Base-by-base conservation (phyloP, 805 yeast genomes). In the Ogataea trehalophila region DNA sequence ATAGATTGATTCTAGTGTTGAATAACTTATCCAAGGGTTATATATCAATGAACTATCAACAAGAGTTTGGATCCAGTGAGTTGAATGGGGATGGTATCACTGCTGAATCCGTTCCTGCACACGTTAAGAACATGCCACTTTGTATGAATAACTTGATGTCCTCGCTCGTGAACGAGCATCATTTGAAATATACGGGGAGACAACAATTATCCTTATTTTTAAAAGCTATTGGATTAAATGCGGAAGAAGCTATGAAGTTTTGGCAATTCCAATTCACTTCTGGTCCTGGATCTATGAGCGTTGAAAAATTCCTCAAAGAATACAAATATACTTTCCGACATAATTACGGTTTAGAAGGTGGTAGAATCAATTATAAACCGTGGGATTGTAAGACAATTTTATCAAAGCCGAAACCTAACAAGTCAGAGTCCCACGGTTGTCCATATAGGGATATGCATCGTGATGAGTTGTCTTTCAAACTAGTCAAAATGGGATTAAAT, bases 291-390 rank as follows among this genome's bases (percentile, higher is more conserved):
- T 75, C 75, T 13, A 76, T 84, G 67, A 75, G 83, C 5, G 63
- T 80, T 45, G 97, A 89, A 46, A 80, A 80, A 57, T 90, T 91
- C 68, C 80, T 84, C 65, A 91, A 90, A 67, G 95, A 92, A 61
- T 91, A 92, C 71, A 75, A 80, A 51, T 94, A 94, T 73, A 87
- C 87, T 58, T 80, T 94, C 59, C 77, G 96, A 50, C 97, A 94
- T 66, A 78, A 76, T 52, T 94, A 92, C 63, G 99, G 98, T 42
- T 72, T 88, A 48, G 97, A 88, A 68, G 99, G 99, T 56, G 84
- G 85, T 13, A 72, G 96, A 50, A 85, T 81, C 58, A 87, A 89
- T 57, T 90, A 89, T 67, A 79, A 79, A 58, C 96, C 98, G 3
- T 79, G 85, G 84, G 86, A 83, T 61, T 94, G 97, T 70, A 77